A percentile compares a stretch with the other conserved stretches of the same genome.
Evolutionary conservation across 2,329 filamentous ascomycete species (phyloP).

Genomic region (Alternaria panax): DNA sequence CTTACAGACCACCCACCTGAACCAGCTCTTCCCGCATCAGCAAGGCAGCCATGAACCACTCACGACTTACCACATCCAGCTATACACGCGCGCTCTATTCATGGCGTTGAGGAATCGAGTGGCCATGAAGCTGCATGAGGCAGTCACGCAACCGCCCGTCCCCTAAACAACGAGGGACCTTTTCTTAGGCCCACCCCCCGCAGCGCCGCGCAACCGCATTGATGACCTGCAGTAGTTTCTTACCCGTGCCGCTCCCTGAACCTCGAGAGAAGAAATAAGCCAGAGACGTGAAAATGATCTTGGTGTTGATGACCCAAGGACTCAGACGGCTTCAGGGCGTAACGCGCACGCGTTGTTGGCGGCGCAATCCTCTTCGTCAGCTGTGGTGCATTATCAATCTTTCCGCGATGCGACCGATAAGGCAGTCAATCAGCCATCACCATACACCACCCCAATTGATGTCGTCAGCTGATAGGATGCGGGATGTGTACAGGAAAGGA

Average conservation of each 20-base stretch:
- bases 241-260: slow-evolving; percentile 14
- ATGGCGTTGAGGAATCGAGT: neutral
- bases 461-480: slow-evolving; percentile 16
- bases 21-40: neutral
- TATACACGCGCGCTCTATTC: slow-evolving; percentile 3
- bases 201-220: slow-evolving; percentile 15
- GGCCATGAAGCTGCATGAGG: neutral
- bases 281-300: neutral
- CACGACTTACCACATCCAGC: neutral
- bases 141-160: slow-evolving; percentile 12
- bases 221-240: slow-evolving; percentile 19
- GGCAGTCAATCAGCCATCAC: slow-evolving; percentile 1
- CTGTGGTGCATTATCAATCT: neutral
- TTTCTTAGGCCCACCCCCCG: slow-evolving; percentile 17
- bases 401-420: neutral
- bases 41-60: neutral
- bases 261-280: neutral
- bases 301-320: neutral
- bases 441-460: neutral
- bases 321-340: slow-evolving; percentile 7
- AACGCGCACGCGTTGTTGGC: slow-evolving; percentile 19
- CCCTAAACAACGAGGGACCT: slow-evolving; percentile 8
- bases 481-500: slow-evolving; percentile 1
- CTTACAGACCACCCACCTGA: neutral
- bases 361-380: slow-evolving; percentile 13